Percentiles rank a stretch among this genome's conserved stretches.
Evolutionary conservation across 768 basidiomycete species (phyloP).

Genomic region (Sporobolomyces roseus): DNA sequence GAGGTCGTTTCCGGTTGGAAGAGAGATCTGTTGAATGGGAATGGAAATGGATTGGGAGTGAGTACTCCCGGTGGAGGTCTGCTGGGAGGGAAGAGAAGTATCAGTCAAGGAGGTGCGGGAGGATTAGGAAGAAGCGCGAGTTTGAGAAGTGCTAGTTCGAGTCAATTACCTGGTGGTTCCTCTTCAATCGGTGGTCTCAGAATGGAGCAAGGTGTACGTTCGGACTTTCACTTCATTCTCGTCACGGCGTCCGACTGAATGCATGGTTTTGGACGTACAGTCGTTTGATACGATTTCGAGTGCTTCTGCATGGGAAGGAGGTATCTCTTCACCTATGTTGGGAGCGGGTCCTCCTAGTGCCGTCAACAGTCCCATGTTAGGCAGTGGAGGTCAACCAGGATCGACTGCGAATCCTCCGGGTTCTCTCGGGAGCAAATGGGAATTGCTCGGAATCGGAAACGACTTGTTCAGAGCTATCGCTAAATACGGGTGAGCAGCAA

Average conservation of each 20-base stretch:
- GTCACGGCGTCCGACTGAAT: background rate
- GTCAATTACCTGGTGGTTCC: background rate
- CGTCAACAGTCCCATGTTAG: constrained; percentile 17
- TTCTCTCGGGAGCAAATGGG: constrained; percentile 89
- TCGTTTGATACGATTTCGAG: constrained; percentile 17
- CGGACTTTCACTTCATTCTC: background rate
- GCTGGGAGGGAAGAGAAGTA: background rate
- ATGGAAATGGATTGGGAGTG: constrained; percentile 30
- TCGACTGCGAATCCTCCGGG: constrained; percentile 56
- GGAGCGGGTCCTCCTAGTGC: constrained; percentile 71
- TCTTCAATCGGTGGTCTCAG: background rate
- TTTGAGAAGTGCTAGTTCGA: constrained; percentile 1
- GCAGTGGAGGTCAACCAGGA: constrained; percentile 51
- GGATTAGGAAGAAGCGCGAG: constrained; percentile 24
- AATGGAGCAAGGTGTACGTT: constrained; percentile 12
- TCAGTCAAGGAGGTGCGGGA: constrained; percentile 2
- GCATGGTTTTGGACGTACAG: background rate
- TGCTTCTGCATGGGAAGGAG: constrained; percentile 21
- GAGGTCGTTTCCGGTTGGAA: background rate
- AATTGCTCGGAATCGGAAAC: constrained; percentile 76
- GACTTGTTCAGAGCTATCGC: constrained; percentile 81
- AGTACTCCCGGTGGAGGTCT: constrained; percentile 56
- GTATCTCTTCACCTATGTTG: constrained; percentile 42
- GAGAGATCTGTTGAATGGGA: no score
- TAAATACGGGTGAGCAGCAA: constrained; percentile 67